Evolutionary conservation across 768 basidiomycete genomes (phyloP).

Genomic region (Leccinum fibrillosum): DNA sequence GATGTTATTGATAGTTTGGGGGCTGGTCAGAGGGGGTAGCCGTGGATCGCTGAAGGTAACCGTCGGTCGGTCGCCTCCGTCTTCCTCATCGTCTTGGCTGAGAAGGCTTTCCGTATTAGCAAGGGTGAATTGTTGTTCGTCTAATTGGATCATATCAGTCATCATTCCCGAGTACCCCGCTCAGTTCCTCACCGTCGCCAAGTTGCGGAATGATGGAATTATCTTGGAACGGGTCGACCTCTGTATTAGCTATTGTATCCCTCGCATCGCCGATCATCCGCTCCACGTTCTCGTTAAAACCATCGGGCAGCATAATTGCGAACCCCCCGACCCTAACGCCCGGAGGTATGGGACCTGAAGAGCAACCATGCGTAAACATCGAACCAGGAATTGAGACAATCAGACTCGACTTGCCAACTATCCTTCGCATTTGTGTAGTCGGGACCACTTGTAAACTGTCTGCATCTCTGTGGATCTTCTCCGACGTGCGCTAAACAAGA

Average conservation of each 20-base stretch:
- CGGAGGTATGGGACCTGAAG: not conserved
- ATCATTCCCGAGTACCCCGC: not conserved
- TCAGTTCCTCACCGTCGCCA: not conserved
- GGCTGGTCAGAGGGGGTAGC: too few relatives aligned
- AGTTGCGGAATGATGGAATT: not conserved
- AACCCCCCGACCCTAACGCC: not conserved
- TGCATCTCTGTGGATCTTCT: not conserved
- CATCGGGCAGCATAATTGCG: not conserved
- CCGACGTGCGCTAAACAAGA: conserved; percentile 6
- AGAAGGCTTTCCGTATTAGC: too few relatives aligned
- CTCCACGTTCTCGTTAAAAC: not conserved
- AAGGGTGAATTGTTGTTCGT: not conserved
- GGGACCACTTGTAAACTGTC: not conserved
- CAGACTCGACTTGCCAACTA: not conserved
- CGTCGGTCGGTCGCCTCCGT: too few relatives aligned
- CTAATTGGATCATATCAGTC: not conserved
- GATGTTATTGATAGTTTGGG: too few relatives aligned
- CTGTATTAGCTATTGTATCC: not conserved
- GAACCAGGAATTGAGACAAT: not conserved
- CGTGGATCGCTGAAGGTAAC: too few relatives aligned
- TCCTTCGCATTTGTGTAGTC: not conserved
- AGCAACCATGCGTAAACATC: not conserved
- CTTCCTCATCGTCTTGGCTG: too few relatives aligned
- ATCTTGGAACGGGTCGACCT: not conserved
- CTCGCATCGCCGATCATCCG: not conserved